A percentile compares a stretch with the other conserved stretches of the same genome.
phyloP scores from a whole-genome alignment of 73 alveolate genomes.

The Tetrahymena borealis region DNA sequence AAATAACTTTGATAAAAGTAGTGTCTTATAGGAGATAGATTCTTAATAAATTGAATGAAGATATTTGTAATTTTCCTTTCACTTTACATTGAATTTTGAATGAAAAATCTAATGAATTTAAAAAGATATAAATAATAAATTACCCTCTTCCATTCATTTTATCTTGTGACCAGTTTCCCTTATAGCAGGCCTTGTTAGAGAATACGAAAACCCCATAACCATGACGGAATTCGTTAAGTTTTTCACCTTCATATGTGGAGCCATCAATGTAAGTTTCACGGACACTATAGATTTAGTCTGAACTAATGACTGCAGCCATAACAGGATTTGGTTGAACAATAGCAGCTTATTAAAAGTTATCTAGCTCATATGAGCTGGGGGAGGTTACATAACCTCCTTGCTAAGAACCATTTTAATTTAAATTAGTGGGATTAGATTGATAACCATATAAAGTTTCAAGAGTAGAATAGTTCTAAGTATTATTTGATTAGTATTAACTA shows the following conservation, averaged over 20 bases:
- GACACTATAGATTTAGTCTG: background rate
- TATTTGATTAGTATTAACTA: background rate
- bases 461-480: background rate
- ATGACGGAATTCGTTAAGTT: background rate
- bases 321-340: background rate
- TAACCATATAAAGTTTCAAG: background rate
- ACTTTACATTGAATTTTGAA: too few relatives aligned
- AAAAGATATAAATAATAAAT: too few relatives aligned
- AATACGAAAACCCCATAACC: background rate
- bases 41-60: too few relatives aligned
- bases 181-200: background rate
- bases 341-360: background rate
- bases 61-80: too few relatives aligned
- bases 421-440: background rate
- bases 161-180: background rate
- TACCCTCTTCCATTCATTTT: background rate
- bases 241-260: background rate
- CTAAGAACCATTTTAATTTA: background rate
- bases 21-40: too few relatives aligned
- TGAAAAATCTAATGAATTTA: too few relatives aligned
- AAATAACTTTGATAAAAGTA: too few relatives aligned
- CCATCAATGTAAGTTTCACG: background rate
- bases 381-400: background rate
- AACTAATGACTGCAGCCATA: background rate
- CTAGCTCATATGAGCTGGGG: background rate